These are phyloP conservation scores for Aphanomyces euteiches DNA, from an alignment of 352 stramenopile genomes.

Conservation along the genomic window DNA sequence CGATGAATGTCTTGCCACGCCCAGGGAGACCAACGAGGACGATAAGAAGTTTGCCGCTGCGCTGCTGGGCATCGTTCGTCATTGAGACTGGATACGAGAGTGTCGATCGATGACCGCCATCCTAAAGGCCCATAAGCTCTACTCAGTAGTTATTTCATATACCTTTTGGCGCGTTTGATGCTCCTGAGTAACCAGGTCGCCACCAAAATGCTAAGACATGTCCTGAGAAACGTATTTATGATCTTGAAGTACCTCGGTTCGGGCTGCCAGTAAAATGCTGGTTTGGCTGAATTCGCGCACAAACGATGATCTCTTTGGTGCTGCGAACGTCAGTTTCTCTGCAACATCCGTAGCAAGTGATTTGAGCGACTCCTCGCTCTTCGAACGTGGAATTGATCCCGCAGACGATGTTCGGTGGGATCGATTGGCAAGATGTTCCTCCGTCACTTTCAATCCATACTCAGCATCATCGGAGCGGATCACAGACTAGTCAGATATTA, in stretches of 20 bases:
- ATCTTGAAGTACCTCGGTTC: conserved; percentile 47
- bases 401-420: conserved; percentile 40
- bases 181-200: conserved; percentile 75
- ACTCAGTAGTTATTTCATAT: not conserved
- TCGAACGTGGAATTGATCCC: conserved; percentile 58
- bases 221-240: not conserved
- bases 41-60: conserved; percentile 71
- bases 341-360: conserved; percentile 23
- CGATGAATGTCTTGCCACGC: conserved; percentile 83
- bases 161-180: conserved; percentile 62
- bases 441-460: conserved; percentile 61
- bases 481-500: too few species aligned
- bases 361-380: conserved; percentile 65
- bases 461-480: conserved; percentile 47
- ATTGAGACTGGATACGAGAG: conserved; percentile 41
- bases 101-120: conserved; percentile 67
- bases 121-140: not conserved
- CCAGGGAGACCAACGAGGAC: conserved; percentile 74
- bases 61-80: conserved; percentile 40
- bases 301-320: conserved; percentile 66
- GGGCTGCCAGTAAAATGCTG: conserved; percentile 69
- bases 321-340: not conserved
- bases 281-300: conserved; percentile 54
- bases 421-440: conserved; percentile 18
- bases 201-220: conserved; percentile 58